Conservation (phyloP, 2,329 filamentous ascomycete species). For the Calonectria pseudoreteaudii region DNA sequence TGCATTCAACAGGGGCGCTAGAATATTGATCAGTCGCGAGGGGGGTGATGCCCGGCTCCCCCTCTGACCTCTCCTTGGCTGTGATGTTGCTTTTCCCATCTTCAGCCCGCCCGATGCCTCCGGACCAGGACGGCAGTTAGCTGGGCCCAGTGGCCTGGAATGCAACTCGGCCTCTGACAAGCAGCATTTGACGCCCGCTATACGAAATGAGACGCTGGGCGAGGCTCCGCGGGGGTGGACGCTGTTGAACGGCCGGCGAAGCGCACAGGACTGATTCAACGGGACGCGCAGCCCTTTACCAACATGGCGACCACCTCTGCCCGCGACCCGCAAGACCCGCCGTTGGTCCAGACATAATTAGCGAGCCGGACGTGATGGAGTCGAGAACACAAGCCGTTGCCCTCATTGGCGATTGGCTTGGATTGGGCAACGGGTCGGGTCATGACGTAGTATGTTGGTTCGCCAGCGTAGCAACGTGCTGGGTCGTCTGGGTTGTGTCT, state of each 20-base stretch:
- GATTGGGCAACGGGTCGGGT: neutral
- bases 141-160: neutral
- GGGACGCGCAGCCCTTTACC: neutral
- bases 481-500: neutral
- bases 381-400: neutral
- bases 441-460: neutral
- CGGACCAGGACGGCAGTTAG: neutral
- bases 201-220: neutral
- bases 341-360: neutral
- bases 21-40: neutral
- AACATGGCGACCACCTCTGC: neutral
- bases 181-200: neutral
- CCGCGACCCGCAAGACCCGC: neutral
- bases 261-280: conserved; percentile 1
- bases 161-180: neutral
- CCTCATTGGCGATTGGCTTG: neutral
- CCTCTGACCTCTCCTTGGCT: neutral
- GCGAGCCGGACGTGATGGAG: neutral
- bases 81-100: neutral
- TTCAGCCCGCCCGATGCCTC: neutral
- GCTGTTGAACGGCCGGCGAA: neutral
- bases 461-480: neutral
- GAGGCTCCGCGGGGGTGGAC: neutral
- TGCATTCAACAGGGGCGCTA: neutral
- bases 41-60: neutral